Percentiles rank a stretch among this genome's conserved stretches.
phyloP scores from a whole-genome alignment of 1,284 basidiomycete genomes.

The Mycocalia duriaeana region DNA sequence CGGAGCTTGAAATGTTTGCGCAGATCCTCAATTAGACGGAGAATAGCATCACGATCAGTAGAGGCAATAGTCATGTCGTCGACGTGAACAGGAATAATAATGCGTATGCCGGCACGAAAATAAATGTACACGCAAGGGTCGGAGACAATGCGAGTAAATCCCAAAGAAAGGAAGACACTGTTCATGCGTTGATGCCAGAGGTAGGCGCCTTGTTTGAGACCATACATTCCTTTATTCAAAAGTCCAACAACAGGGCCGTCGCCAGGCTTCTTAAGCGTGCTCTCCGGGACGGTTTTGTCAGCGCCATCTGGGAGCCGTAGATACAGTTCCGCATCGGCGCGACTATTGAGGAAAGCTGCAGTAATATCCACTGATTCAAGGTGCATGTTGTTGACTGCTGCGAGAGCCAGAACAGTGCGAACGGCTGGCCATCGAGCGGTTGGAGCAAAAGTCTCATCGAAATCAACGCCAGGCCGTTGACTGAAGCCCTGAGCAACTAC shows the following conservation, averaged over 20 bases:
- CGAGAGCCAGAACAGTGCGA: constrained; percentile 15
- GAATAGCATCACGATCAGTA: constrained; percentile 9
- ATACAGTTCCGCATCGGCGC: constrained; percentile 23
- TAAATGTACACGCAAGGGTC: constrained; percentile 21
- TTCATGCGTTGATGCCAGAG: constrained; percentile 23
- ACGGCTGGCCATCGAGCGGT: constrained; percentile 15
- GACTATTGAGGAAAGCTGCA: constrained; percentile 18
- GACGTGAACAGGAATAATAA: constrained; percentile 22
- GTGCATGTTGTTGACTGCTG: constrained; percentile 14
- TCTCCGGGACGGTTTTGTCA: constrained; percentile 10
- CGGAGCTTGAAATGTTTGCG: constrained; percentile 28
- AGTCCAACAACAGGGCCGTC: too few species aligned
- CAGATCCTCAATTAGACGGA: constrained; percentile 20
- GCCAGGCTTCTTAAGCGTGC: constrained; percentile 20
- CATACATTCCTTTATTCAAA: too few species aligned
- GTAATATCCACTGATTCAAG: constrained; percentile 11
- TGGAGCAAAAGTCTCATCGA: constrained; percentile 18
- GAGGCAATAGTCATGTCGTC: constrained; percentile 25
- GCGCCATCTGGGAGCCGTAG: constrained; percentile 23
- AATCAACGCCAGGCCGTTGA: constrained; percentile 20
- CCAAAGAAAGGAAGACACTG: constrained; percentile 13
- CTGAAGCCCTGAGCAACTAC: constrained; percentile 20
- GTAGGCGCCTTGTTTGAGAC: constrained; percentile 26
- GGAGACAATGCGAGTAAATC: constrained; percentile 16
- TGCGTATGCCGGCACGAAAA: constrained; percentile 2